A percentile compares a stretch with the other conserved stretches of the same genome.
Evolutionary conservation across 192 early-diverging fungal genomes (phyloP).

Genomic region (Podila horticola): DNA sequence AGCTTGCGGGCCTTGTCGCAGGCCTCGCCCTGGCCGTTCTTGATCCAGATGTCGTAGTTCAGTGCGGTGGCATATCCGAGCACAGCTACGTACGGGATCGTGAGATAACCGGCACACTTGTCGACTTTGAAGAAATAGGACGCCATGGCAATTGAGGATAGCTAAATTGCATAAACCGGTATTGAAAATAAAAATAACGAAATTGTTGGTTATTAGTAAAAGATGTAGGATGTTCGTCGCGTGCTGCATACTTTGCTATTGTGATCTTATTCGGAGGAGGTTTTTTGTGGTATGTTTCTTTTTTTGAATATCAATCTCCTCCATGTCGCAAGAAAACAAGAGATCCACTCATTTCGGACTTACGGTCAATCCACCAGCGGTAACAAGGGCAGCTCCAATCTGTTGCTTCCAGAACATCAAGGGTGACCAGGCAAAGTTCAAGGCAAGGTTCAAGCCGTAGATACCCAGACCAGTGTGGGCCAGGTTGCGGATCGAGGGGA

Average conservation of each 20-base stretch:
- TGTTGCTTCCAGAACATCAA: constrained; percentile 38
- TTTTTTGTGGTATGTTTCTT: neutral
- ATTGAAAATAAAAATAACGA: too few relatives aligned
- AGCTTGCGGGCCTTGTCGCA: constrained; percentile 41
- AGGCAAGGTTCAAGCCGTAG: constrained; percentile 31
- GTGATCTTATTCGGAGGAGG: too few relatives aligned
- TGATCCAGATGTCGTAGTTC: constrained; percentile 51
- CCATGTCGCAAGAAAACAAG: neutral
- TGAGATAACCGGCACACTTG: constrained; percentile 45
- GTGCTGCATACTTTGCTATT: too few relatives aligned
- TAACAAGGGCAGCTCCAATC: constrained; percentile 38
- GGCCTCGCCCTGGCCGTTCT: constrained; percentile 35
- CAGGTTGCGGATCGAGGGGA: constrained; percentile 23
- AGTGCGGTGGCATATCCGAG: constrained; percentile 49
- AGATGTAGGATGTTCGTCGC: too few relatives aligned
- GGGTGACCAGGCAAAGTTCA: constrained; percentile 41
- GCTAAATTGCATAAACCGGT: too few relatives aligned
- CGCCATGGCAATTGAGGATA: constrained; percentile 21
- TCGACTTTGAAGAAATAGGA: constrained; percentile 50
- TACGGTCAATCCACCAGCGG: constrained; percentile 34
- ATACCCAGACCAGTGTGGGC: constrained; percentile 37
- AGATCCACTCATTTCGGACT: neutral
- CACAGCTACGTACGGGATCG: constrained; percentile 45
- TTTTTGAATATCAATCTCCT: neutral
- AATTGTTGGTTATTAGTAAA: too few relatives aligned